Evolutionary conservation across 2,329 filamentous ascomycete genomes (phyloP).

Genomic region (Calonectria henricotiae): DNA sequence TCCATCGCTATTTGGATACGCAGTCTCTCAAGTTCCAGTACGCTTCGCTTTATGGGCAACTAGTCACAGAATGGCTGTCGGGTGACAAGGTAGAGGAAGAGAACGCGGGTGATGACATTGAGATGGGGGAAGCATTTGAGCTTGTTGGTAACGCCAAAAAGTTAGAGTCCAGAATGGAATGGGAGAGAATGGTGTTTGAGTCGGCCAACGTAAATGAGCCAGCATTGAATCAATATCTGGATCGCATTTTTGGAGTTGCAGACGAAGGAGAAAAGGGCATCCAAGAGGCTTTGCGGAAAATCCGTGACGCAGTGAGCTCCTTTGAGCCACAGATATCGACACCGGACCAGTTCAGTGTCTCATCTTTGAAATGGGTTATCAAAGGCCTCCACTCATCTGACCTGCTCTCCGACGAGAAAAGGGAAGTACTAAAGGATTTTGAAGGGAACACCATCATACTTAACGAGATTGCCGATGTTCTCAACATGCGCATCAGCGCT

Average conservation of each 20-base stretch:
- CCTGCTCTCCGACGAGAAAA: constrained; percentile 62
- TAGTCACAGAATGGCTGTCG: constrained; percentile 67
- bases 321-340: constrained; percentile 55
- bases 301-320: constrained; percentile 51
- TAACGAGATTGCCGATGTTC: constrained; percentile 67
- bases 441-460: constrained; percentile 61
- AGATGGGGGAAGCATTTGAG: constrained; percentile 60
- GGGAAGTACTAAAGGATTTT: constrained; percentile 63
- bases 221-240: constrained; percentile 60
- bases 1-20: constrained; percentile 60
- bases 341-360: constrained; percentile 57
- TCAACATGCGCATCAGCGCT: constrained; percentile 67
- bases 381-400: constrained; percentile 63
- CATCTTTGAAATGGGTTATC: constrained; percentile 60
- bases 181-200: constrained; percentile 65
- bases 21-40: constrained; percentile 64
- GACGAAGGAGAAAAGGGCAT: constrained; percentile 49
- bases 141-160: constrained; percentile 61
- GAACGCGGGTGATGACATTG: constrained; percentile 42
- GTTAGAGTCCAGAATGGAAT: constrained; percentile 58
- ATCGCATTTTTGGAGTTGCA: constrained; percentile 59
- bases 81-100: constrained; percentile 46
- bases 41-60: constrained; percentile 63
- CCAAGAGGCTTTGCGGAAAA: constrained; percentile 46
- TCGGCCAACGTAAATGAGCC: constrained; percentile 58